Conservation (phyloP, 2,329 filamentous ascomycete genomes). For the Fusarium equiseti region DNA sequence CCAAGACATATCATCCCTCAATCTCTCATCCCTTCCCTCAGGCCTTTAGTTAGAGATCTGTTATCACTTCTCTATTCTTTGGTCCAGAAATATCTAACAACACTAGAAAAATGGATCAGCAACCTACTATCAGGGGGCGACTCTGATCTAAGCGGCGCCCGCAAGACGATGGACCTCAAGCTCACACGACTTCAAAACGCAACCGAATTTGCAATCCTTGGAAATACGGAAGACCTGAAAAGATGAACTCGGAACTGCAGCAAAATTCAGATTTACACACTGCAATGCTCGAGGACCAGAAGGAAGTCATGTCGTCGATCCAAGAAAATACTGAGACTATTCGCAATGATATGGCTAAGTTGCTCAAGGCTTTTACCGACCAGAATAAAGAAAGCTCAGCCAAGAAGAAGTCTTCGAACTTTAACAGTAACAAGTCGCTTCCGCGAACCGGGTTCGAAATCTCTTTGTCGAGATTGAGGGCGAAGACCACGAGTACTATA, state of each 20-base stretch:
- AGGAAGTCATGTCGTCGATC: slow-evolving; percentile 44
- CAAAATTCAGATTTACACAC: slow-evolving; percentile 46
- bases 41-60: no score
- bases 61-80: no score
- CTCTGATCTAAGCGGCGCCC: slow-evolving; percentile 48
- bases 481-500: slow-evolving; percentile 45
- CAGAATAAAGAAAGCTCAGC: slow-evolving; percentile 28
- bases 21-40: no score
- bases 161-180: slow-evolving; percentile 47
- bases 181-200: slow-evolving; percentile 49
- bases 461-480: slow-evolving; percentile 37
- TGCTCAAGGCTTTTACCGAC: slow-evolving; percentile 43
- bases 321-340: slow-evolving; percentile 47
- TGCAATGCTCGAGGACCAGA: slow-evolving; percentile 45
- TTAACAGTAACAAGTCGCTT: slow-evolving; percentile 11
- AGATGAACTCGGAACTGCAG: slow-evolving; percentile 45
- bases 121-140: slow-evolving; percentile 50
- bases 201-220: slow-evolving; percentile 51
- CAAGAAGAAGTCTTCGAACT: no score
- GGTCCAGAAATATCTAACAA: not conserved
- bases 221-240: slow-evolving; percentile 50
- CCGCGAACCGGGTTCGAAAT: slow-evolving; percentile 44
- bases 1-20: no score
- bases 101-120: slow-evolving; percentile 46
- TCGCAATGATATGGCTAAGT: slow-evolving; percentile 45